These are phyloP conservation scores for Prunus dulcis DNA, from an alignment of 306 rosid species.

Conservation along the genomic window DNA sequence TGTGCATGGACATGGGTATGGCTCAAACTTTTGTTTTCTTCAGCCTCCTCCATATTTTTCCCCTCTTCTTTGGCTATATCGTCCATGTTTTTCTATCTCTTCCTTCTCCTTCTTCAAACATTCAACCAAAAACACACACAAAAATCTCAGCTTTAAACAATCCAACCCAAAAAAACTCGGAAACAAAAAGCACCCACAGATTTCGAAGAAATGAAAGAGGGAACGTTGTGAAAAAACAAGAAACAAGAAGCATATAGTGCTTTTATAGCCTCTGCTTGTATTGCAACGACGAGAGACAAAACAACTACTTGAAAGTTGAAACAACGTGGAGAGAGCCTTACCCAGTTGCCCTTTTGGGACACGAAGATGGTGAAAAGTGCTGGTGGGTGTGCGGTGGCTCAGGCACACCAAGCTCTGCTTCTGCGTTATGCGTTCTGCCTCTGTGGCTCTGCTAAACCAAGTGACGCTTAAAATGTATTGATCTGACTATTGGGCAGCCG, in stretches of 20 bases:
- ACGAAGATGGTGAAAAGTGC: conserved; percentile 1
- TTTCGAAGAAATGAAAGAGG: neutral
- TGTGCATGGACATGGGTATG: neutral
- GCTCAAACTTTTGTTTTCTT: neutral
- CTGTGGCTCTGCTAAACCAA: neutral
- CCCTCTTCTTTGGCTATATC: neutral
- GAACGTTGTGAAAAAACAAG: neutral
- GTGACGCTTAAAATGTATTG: neutral
- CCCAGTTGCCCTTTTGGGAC: neutral
- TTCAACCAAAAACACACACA: neutral
- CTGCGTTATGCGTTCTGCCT: neutral
- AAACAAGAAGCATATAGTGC: neutral
- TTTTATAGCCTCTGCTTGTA: neutral
- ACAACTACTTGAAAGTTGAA: neutral
- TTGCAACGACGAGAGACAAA: neutral
- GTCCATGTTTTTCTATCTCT: neutral
- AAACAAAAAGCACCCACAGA: neutral
- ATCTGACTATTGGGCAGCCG: neutral
- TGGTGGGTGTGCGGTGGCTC: neutral
- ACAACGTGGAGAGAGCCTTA: neutral
- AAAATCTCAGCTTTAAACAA: neutral
- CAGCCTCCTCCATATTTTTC: neutral
- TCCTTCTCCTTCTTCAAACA: neutral
- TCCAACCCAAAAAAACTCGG: neutral
- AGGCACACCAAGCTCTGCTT: neutral